Conservation (phyloP, 1,284 basidiomycete species). For the Cystobasidium slooffiae region DNA sequence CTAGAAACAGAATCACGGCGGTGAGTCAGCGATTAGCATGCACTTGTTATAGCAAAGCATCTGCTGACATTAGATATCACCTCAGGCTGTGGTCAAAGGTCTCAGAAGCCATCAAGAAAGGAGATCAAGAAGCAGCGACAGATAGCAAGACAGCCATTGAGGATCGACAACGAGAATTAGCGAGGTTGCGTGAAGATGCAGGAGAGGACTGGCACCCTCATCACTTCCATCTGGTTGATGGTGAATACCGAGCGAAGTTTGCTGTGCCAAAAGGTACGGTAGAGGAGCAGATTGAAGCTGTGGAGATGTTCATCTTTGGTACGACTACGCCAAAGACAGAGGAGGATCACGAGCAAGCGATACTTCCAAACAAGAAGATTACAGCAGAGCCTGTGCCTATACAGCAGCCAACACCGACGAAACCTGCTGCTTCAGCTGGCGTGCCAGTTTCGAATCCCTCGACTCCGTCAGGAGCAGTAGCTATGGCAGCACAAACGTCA, state of each 20-base stretch:
- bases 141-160: conserved; percentile 88
- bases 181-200: conserved; percentile 75
- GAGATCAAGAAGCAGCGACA: conserved; percentile 93
- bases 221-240: conserved; percentile 76
- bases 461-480: conserved; percentile 9
- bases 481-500: conserved; percentile 27
- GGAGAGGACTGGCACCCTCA: conserved; percentile 70
- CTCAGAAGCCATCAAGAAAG: conserved; percentile 81
- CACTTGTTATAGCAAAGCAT: neutral
- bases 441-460: neutral
- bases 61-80: conserved; percentile 16
- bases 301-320: conserved; percentile 66
- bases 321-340: conserved; percentile 8
- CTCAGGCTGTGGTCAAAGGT: conserved; percentile 79
- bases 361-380: too few relatives aligned
- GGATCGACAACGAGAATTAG: conserved; percentile 83
- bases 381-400: too few relatives aligned
- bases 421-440: neutral
- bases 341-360: conserved; percentile 3
- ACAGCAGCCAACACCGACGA: neutral
- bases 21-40: conserved; percentile 58
- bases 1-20: conserved; percentile 86
- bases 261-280: conserved; percentile 70
- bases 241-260: conserved; percentile 81
- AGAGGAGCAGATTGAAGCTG: conserved; percentile 65